phyloP scores from a whole-genome alignment of 148 eudicot genomes.

The Arctostaphylos glauca region DNA sequence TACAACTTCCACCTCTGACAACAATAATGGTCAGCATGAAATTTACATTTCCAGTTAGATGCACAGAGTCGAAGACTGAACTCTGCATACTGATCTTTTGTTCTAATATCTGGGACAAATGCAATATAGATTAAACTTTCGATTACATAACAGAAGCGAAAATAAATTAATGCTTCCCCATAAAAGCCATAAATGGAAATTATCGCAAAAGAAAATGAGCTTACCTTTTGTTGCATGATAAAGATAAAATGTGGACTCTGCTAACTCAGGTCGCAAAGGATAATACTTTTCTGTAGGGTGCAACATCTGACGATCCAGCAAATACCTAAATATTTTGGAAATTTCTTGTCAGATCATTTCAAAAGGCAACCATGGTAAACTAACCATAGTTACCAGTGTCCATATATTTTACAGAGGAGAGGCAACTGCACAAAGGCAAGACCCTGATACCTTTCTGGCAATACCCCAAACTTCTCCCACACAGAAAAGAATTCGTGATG shows the following conservation, averaged over 20 bases:
- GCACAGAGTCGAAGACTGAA: neutral
- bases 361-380: slow-evolving; percentile 1
- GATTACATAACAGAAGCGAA: neutral
- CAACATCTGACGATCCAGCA: slow-evolving; percentile 84
- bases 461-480: slow-evolving; percentile 85
- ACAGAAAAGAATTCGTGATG: slow-evolving; percentile 88
- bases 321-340: slow-evolving; percentile 46
- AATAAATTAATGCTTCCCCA: neutral
- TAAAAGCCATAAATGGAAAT: neutral
- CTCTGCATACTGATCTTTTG: neutral
- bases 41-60: neutral
- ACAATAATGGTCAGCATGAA: neutral
- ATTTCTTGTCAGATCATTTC: slow-evolving; percentile 4
- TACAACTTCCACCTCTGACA: neutral
- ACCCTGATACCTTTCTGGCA: slow-evolving; percentile 79
- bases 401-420: neutral
- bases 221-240: slow-evolving; percentile 97
- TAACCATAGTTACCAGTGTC: neutral
- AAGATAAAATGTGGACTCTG: slow-evolving; percentile 90
- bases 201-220: slow-evolving; percentile 12
- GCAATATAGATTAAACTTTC: neutral
- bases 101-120: neutral
- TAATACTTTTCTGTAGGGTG: slow-evolving; percentile 98
- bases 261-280: slow-evolving; percentile 96
- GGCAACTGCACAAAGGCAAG: neutral